A percentile compares a stretch with the other conserved stretches of the same genome.
These are phyloP conservation scores for Bruguiera hainesii DNA, from an alignment of 441 rosid species.

Conservation along the genomic window DNA sequence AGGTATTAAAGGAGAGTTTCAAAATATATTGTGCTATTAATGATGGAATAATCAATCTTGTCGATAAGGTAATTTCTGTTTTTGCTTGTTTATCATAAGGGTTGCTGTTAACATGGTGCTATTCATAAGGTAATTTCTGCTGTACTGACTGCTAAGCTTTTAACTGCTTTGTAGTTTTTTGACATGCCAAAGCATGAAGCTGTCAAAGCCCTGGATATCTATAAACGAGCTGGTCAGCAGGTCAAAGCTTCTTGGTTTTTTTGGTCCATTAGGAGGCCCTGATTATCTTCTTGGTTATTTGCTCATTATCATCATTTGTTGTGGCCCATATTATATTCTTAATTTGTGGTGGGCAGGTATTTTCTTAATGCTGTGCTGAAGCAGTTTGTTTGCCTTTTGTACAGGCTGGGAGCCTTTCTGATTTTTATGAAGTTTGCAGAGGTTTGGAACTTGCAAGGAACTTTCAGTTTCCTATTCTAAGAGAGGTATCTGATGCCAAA, in stretches of 20 bases:
- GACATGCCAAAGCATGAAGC: constrained; percentile 99
- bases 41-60: constrained; percentile 97
- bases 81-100: constrained; percentile 12
- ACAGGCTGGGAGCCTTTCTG: constrained; percentile 90
- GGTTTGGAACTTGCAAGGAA: constrained; percentile 98
- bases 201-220: constrained; percentile 77
- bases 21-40: constrained; percentile 91
- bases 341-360: neutral
- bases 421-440: constrained; percentile 90
- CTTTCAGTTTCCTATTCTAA: constrained; percentile 87
- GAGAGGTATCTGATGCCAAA: constrained; percentile 58
- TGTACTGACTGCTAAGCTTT: neutral
- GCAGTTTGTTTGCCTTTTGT: constrained; percentile 9
- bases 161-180: constrained; percentile 66
- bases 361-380: neutral
- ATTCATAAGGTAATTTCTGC: constrained; percentile 4
- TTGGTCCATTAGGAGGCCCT: too few species aligned
- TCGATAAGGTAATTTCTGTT: constrained; percentile 72
- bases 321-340: neutral
- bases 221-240: constrained; percentile 97
- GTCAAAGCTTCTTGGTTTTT: constrained; percentile 28
- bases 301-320: neutral
- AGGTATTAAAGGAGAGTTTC: constrained; percentile 97
- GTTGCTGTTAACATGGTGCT: neutral
- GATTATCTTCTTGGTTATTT: neutral